Evolutionary conservation across 2,329 filamentous ascomycete genomes (phyloP), one percentile per base, ranked within the genome.

Genomic region (Pseudogymnoascus sp.): DNA sequence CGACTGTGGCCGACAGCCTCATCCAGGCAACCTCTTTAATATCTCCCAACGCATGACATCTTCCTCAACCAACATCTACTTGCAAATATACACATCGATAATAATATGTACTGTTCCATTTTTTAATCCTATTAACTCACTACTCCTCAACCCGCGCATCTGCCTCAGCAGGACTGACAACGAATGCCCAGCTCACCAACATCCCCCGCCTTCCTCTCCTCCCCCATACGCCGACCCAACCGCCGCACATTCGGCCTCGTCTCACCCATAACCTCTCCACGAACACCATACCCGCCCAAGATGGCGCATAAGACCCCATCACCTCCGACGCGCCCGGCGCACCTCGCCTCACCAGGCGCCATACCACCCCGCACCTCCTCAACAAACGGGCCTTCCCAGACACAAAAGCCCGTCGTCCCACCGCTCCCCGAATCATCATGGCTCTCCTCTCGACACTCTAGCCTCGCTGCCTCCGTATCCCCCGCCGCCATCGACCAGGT

Each of bases 281-380:
- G 21, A 23, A 40, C 59, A 14, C 59, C 31, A 21, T 18, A 40
- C 31, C 28, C 23, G 16, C 42, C 23, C 11, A 40, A 12, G 21
- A 40, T 25, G 21, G 23, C 25, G 40, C 40, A 44, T 5, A 16
- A 23, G 16, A 23, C 38, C 5, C 59, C 28, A 31, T 23, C 36
- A 14, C n/a, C 42, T 28, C 36, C 59, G 25, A 53, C 40, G 14
- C 40, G 36, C 31, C 61, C 28, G 16, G 61, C 21, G 31, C 28
- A 21, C 36, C 34, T 42, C 38, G 66, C 62, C n/a, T 83, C 82
- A n/a, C 86, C 87, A 62, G 86, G 84, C 73, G 80, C 82, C 38
- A 91, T 92, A 63, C 89, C 90, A 18, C 86, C 87, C 2, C 84
- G 89, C 66, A 91, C 87, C 53, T 91, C 89, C 63, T 90, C 88